Conservation (phyloP, 2,329 filamentous ascomycete genomes). For the Aquanectria penicillioides region DNA sequence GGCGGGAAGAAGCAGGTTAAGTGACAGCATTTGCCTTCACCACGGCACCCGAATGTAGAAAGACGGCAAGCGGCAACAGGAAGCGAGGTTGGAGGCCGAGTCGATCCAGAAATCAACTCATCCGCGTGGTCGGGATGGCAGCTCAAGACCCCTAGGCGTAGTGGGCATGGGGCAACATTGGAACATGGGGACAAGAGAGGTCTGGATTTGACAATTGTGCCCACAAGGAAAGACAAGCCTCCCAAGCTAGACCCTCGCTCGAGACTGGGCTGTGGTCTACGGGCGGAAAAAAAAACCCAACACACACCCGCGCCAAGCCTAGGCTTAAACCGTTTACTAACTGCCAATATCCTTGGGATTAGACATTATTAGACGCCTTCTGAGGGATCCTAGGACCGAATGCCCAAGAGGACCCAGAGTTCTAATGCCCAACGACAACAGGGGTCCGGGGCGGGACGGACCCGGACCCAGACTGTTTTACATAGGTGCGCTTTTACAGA, state of each 20-base stretch:
- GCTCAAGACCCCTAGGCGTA: background rate
- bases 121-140: constrained; percentile 8
- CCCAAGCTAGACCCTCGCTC: background rate
- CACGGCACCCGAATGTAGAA: constrained; percentile 3
- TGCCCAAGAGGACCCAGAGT: constrained; percentile 12
- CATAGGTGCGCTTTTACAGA: too few species aligned
- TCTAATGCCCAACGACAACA: constrained; percentile 17
- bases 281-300: background rate
- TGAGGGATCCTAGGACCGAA: background rate
- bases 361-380: background rate
- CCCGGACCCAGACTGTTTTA: too few species aligned
- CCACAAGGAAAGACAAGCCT: constrained; percentile 8
- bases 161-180: constrained; percentile 4
- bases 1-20: constrained; percentile 7
- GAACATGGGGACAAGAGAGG: background rate
- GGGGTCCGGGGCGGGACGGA: constrained; percentile 6
- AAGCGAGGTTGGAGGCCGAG: constrained; percentile 13
- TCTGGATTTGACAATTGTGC: constrained; percentile 15
- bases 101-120: constrained; percentile 10
- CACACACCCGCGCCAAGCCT: background rate
- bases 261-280: constrained; percentile 3
- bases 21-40: constrained; percentile 2
- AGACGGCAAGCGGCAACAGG: constrained; percentile 1
- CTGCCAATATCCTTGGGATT: constrained; percentile 9
- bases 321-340: constrained; percentile 1